These are phyloP conservation scores for Colletotrichum spinosum DNA, from an alignment of 2,329 filamentous ascomycete genomes.

Conservation along the genomic window DNA sequence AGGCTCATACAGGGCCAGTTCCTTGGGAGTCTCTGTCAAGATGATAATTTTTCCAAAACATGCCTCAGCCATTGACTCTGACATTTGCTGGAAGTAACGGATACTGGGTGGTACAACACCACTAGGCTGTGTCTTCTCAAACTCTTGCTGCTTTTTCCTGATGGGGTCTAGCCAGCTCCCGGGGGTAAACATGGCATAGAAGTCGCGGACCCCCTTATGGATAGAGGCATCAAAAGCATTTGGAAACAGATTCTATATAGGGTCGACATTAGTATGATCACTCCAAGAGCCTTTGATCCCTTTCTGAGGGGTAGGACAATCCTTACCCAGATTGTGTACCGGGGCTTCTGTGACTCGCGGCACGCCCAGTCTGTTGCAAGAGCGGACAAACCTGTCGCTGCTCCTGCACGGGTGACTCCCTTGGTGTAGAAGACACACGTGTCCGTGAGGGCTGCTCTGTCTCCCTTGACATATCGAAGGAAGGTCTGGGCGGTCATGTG, in stretches of 20 bases:
- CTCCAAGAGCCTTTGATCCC: no score
- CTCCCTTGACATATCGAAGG: slow-evolving; percentile 4
- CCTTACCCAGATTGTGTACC: neutral
- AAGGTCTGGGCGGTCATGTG: neutral
- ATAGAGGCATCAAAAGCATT: slow-evolving; percentile 4
- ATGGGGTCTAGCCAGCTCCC: slow-evolving; percentile 8
- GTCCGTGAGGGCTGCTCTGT: neutral
- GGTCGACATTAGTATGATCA: neutral
- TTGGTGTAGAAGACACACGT: slow-evolving; percentile 2
- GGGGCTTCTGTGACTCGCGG: neutral
- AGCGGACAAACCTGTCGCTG: neutral
- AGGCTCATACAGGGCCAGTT: slow-evolving; percentile 17
- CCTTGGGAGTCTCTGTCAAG: slow-evolving; percentile 10
- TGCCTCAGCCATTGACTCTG: slow-evolving; percentile 12
- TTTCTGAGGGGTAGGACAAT: neutral
- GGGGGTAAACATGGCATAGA: slow-evolving; percentile 16
- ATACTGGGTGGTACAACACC: slow-evolving; percentile 5
- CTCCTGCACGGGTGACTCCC: neutral
- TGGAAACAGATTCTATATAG: neutral
- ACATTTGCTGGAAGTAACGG: slow-evolving; percentile 17
- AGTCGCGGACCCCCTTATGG: slow-evolving; percentile 1
- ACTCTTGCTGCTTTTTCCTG: slow-evolving; percentile 8
- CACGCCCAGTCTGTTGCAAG: slow-evolving; percentile 5
- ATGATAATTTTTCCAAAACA: slow-evolving; percentile 16
- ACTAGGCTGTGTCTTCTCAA: neutral